Percentiles rank a stretch among this genome's conserved stretches.
Evolutionary conservation across 139 green algal genomes (phyloP).

Genomic region (Microglena sp.): DNA sequence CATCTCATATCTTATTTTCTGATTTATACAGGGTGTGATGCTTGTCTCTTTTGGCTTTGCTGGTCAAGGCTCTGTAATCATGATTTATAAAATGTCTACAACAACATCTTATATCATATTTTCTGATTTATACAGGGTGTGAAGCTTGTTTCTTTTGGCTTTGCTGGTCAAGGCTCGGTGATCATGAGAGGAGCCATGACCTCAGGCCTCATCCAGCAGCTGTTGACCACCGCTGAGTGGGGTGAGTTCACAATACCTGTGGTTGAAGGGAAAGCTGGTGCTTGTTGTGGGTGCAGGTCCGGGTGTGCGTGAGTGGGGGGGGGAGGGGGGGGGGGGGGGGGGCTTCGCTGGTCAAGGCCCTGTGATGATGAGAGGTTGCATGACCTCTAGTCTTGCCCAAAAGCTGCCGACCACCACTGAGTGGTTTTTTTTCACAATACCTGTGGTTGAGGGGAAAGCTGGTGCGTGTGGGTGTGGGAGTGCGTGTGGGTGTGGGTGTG

Average conservation of each 20-base stretch:
- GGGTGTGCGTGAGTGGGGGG: not conserved
- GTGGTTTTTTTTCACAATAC: too few species aligned
- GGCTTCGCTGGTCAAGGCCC: not conserved
- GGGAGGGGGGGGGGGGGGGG: too few species aligned
- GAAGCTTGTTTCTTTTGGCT: constrained; percentile 96
- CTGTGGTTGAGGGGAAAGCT: too few species aligned
- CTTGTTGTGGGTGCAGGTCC: not conserved
- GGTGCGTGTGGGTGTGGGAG: not conserved
- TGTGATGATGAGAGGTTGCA: not conserved
- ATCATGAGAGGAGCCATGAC: constrained; percentile 99
- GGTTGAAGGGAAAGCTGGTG: not conserved
- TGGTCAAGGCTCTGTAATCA: constrained; percentile 93
- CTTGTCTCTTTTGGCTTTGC: constrained; percentile 96
- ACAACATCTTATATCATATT: too few species aligned
- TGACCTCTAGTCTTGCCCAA: not conserved
- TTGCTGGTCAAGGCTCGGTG: constrained; percentile 86
- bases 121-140: too few species aligned
- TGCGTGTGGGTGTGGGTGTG: not conserved
- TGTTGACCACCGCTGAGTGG: constrained; percentile 86
- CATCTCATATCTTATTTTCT: too few species aligned
- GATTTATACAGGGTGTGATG: too few species aligned
- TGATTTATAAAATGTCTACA: too few species aligned
- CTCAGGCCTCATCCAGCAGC: constrained; percentile 88
- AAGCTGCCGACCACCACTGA: too few species aligned
- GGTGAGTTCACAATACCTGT: constrained; percentile 26